Base-by-base conservation (phyloP, 768 basidiomycete genomes). In the Phanerochaete carnosa region DNA sequence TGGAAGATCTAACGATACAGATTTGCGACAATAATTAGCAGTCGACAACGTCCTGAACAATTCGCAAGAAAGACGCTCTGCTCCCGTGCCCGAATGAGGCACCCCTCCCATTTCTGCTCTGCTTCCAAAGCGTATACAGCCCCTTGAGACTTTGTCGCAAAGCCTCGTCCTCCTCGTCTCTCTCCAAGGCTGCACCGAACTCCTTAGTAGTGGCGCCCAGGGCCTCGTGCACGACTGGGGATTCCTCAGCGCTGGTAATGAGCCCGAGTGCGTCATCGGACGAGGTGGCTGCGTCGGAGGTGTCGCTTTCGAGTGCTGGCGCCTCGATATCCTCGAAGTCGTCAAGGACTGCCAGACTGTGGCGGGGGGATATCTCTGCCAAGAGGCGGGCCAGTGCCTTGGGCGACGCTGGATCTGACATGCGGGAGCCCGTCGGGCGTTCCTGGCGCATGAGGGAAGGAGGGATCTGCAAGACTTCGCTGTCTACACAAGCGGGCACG, bases 41-140 rank as follows among this genome's bases (percentile, higher is more conserved):
- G 29, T 30, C 61, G 8, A 62, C 46, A 1, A 45, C 61, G 45
- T 70, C 66, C 58, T 61, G 72, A 47, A 78, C 77, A 52, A 74
- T 68, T 53, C 65, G 68, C 56, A 78, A 60, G 65, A 78, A 78
- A 45, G 57, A 46, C n/a, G 57, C 66, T 28, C 60, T 70, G 35
- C 68, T 71, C 23, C 67, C 68, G 26, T 64, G 68, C 9, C 62
- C 66, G 0, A 45, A 45, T 15, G 50, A 16, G 3, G 51, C 25
- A 25, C 47, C 57, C 32, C 25, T 51, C 23, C 47, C 55, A 47
- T 54, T 43, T 29, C 70, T 74, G 29, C 77, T 73, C 11, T 77
- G 66, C 67, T 74, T 82, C 88, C 89, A 89, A 23, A 89, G 77
- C 29, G 70, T 74, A 69, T 83, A 88, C 43, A 90, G 69, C 1